These are phyloP conservation scores for Fusarium lateritium DNA, from an alignment of 2,329 filamentous ascomycete species.

Conservation along the genomic window DNA sequence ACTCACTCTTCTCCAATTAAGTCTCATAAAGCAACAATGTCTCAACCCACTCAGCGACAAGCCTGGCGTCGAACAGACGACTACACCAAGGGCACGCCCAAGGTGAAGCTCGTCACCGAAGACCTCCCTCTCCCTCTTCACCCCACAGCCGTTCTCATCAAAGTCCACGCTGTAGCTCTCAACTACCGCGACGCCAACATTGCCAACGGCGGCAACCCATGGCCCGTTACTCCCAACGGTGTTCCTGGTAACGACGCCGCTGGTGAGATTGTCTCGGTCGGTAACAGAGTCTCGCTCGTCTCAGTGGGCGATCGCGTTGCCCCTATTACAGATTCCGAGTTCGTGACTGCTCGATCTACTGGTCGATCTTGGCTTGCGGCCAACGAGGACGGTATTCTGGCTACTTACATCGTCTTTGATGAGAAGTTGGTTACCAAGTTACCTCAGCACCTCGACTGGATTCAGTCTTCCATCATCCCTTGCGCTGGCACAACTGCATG, in stretches of 20 bases:
- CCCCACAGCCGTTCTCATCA: slow-evolving; percentile 52
- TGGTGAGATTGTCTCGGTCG: slow-evolving; percentile 57
- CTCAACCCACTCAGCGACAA: slow-evolving; percentile 35
- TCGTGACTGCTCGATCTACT: slow-evolving; percentile 56
- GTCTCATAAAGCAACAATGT: slow-evolving; percentile 4
- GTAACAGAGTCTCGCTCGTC: slow-evolving; percentile 53
- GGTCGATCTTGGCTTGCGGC: slow-evolving; percentile 60
- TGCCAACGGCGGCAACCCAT: slow-evolving; percentile 58
- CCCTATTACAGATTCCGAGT: slow-evolving; percentile 57
- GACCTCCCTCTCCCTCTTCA: slow-evolving; percentile 49
- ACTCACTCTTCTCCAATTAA: not conserved
- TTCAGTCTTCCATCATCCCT: slow-evolving; percentile 55
- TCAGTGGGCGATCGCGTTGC: slow-evolving; percentile 55
- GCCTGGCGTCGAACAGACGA: slow-evolving; percentile 51
- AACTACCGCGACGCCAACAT: slow-evolving; percentile 57
- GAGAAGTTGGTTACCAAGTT: slow-evolving; percentile 55
- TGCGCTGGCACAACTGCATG: slow-evolving; percentile 63
- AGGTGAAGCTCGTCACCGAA: slow-evolving; percentile 55
- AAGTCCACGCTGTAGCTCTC: slow-evolving; percentile 53
- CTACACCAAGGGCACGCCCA: slow-evolving; percentile 50
- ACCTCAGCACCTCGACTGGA: slow-evolving; percentile 56
- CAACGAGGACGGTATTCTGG: slow-evolving; percentile 61
- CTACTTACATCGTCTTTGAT: slow-evolving; percentile 59
- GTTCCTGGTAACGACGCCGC: slow-evolving; percentile 58
- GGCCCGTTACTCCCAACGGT: slow-evolving; percentile 55